Conservation (phyloP, 768 basidiomycete genomes). For the Cystofilobasidium ferigula region DNA sequence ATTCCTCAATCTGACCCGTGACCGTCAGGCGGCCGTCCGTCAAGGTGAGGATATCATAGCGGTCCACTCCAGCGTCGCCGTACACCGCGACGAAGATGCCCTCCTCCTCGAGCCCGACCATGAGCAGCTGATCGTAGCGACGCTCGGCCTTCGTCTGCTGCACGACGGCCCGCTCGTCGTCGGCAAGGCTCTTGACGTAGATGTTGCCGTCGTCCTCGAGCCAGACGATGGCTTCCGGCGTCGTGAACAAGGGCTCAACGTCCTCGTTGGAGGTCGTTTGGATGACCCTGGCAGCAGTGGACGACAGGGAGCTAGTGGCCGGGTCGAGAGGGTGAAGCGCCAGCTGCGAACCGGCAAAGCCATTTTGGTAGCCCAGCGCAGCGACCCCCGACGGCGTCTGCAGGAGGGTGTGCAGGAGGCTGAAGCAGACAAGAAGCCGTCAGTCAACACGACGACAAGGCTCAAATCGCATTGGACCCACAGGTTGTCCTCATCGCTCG, state of each 20-base stretch:
- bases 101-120: conserved; percentile 49
- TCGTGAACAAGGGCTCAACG: conserved; percentile 28
- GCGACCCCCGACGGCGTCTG: conserved; percentile 50
- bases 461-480: background rate
- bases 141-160: background rate
- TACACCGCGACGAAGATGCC: conserved; percentile 56
- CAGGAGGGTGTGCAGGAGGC: conserved; percentile 55
- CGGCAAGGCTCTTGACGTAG: background rate
- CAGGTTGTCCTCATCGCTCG: conserved; percentile 41
- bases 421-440: conserved; percentile 35
- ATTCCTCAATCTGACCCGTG: too few species aligned
- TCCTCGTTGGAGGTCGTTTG: conserved; percentile 49
- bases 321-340: conserved; percentile 55
- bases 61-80: conserved; percentile 37
- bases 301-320: conserved; percentile 31
- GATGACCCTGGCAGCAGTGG: conserved; percentile 43
- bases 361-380: conserved; percentile 48
- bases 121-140: conserved; percentile 43
- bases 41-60: too few species aligned
- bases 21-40: too few species aligned
- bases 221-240: conserved; percentile 9
- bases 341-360: conserved; percentile 51
- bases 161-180: background rate
- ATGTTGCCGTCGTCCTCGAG: conserved; percentile 1
- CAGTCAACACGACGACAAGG: too few species aligned